Percentiles rank a stretch among this genome's conserved stretches.
phyloP scores from a whole-genome alignment of 805 yeast genomes.

The Sugiyamaella lignohabitans region DNA sequence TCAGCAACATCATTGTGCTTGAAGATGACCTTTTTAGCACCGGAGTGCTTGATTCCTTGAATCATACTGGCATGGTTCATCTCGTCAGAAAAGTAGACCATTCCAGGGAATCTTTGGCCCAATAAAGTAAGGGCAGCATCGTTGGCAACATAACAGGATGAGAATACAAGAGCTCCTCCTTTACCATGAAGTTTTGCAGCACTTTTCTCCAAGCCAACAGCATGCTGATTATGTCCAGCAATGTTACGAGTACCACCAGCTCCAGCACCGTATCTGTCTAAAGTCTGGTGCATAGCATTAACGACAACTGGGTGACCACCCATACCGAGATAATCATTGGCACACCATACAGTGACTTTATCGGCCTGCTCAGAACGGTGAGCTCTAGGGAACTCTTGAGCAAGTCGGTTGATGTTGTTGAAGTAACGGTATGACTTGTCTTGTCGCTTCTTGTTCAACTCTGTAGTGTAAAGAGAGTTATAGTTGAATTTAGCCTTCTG shows the following conservation, averaged over 20 bases:
- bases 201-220: constrained; percentile 80
- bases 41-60: constrained; percentile 86
- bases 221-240: constrained; percentile 93
- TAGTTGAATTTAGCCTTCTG: constrained; percentile 51
- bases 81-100: constrained; percentile 89
- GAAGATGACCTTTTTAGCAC: constrained; percentile 81
- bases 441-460: constrained; percentile 63
- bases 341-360: constrained; percentile 97
- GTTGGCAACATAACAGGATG: constrained; percentile 94
- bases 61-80: constrained; percentile 98
- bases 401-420: constrained; percentile 94
- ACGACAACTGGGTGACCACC: constrained; percentile 72
- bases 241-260: constrained; percentile 99
- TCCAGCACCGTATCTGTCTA: constrained; percentile 92
- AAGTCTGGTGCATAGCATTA: constrained; percentile 66
- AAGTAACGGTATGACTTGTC: constrained; percentile 94
- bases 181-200: constrained; percentile 88
- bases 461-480: constrained; percentile 58
- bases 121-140: constrained; percentile 88
- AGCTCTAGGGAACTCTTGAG: constrained; percentile 88
- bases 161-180: constrained; percentile 90
- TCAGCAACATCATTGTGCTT: constrained; percentile 85
- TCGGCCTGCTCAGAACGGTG: constrained; percentile 70
- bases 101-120: constrained; percentile 83
- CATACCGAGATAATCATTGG: constrained; percentile 96